Conservation (phyloP, 805 yeast genomes). For the Lachancea waltii region DNA sequence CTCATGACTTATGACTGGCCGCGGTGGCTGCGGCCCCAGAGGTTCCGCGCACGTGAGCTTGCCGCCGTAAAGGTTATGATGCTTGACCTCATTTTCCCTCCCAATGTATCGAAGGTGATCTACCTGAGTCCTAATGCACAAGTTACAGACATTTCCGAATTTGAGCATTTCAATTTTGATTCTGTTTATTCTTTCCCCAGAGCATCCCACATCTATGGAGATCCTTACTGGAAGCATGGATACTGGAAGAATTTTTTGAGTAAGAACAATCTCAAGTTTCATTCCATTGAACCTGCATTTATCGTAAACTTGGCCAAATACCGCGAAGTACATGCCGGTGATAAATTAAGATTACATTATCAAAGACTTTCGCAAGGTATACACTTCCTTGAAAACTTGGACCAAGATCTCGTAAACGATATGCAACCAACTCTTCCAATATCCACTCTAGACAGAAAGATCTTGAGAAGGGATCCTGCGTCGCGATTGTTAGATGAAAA, state of each 20-base stretch:
- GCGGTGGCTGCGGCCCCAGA: slow-evolving; percentile 71
- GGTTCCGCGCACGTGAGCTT: slow-evolving; percentile 68
- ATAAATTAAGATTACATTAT: slow-evolving; percentile 73
- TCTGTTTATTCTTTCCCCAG: slow-evolving; percentile 74
- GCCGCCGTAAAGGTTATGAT: slow-evolving; percentile 89
- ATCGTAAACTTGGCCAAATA: slow-evolving; percentile 70
- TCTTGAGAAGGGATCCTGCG: not conserved
- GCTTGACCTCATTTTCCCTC: slow-evolving; percentile 82
- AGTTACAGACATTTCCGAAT: slow-evolving; percentile 33
- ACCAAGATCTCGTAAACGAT: slow-evolving; percentile 91
- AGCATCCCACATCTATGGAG: slow-evolving; percentile 75
- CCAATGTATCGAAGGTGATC: slow-evolving; percentile 61
- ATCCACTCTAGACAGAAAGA: slow-evolving; percentile 9
- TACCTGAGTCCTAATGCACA: slow-evolving; percentile 56
- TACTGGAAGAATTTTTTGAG: slow-evolving; percentile 70
- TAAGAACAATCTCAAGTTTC: slow-evolving; percentile 46
- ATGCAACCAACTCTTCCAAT: slow-evolving; percentile 50
- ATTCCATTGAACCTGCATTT: slow-evolving; percentile 80
- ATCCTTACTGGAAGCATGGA: slow-evolving; percentile 87
- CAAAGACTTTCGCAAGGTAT: slow-evolving; percentile 77
- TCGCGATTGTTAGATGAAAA: not conserved
- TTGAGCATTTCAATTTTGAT: slow-evolving; percentile 59
- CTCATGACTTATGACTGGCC: slow-evolving; percentile 92
- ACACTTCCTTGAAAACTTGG: slow-evolving; percentile 70
- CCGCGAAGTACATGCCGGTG: slow-evolving; percentile 68